These are phyloP conservation scores for Starmerella khaoyaiensis DNA, from an alignment of 805 yeast species.

Conservation along the genomic window DNA sequence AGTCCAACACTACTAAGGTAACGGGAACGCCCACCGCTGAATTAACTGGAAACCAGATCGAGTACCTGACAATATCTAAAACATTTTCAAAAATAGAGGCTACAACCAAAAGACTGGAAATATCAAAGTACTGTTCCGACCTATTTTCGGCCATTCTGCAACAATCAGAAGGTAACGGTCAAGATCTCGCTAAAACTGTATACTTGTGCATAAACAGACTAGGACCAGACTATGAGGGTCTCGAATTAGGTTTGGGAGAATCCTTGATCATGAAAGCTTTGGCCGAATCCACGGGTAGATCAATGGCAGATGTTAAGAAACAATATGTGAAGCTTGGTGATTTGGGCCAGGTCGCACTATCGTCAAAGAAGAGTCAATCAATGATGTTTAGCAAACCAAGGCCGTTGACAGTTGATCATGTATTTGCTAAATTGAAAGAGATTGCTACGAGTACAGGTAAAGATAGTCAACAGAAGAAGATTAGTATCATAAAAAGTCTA, in stretches of 20 bases:
- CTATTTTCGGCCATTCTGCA: conserved; percentile 55
- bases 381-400: conserved; percentile 80
- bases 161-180: conserved; percentile 32
- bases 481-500: conserved; percentile 67
- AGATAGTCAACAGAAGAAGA: conserved; percentile 68
- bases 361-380: conserved; percentile 72
- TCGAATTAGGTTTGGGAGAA: conserved; percentile 91
- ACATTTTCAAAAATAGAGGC: conserved; percentile 67
- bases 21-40: background rate
- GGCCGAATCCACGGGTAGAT: conserved; percentile 78
- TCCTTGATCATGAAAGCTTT: conserved; percentile 76
- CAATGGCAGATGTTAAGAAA: conserved; percentile 51
- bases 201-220: conserved; percentile 77
- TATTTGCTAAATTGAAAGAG: conserved; percentile 57
- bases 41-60: conserved; percentile 12
- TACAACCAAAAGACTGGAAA: conserved; percentile 73
- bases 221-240: conserved; percentile 93
- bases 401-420: conserved; percentile 58
- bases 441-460: conserved; percentile 72
- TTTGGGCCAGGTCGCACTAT: conserved; percentile 75
- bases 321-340: conserved; percentile 78
- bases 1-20: background rate
- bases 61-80: conserved; percentile 38
- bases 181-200: conserved; percentile 52
- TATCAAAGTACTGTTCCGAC: conserved; percentile 59